phyloP scores from a whole-genome alignment of 208 protist genomes.

The Herpetomonas samuelpessoai region DNA sequence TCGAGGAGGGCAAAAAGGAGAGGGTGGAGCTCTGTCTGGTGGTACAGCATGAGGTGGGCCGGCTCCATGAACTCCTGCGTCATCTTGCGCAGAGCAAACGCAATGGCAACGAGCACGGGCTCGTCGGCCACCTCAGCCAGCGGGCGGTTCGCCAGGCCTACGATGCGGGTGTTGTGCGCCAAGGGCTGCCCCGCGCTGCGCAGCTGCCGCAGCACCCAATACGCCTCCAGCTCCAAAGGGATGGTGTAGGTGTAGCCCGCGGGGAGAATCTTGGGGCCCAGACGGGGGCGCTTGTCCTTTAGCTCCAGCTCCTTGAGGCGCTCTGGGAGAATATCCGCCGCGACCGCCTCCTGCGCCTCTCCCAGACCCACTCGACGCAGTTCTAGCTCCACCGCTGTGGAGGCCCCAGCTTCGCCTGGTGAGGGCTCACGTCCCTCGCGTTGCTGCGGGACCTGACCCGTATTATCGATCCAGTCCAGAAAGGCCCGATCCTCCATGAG shows the following conservation, averaged over 20 bases:
- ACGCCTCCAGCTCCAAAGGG: slow-evolving; percentile 60
- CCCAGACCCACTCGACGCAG: slow-evolving; percentile 63
- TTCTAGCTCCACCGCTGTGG: slow-evolving; percentile 59
- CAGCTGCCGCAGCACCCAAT: slow-evolving; percentile 82
- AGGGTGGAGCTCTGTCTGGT: slow-evolving; percentile 72
- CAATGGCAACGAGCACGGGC: slow-evolving; percentile 61
- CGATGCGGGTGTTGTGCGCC: slow-evolving; percentile 75
- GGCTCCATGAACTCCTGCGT: slow-evolving; percentile 70
- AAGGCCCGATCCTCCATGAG: slow-evolving; percentile 39
- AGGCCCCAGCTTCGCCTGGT: slow-evolving; percentile 4
- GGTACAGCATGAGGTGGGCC: slow-evolving; percentile 78
- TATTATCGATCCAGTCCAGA: slow-evolving; percentile 64
- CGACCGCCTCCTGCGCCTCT: slow-evolving; percentile 28
- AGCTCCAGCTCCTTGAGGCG: slow-evolving; percentile 46
- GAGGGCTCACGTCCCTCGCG: not conserved
- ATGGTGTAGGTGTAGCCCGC: slow-evolving; percentile 56
- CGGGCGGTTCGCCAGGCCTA: slow-evolving; percentile 47
- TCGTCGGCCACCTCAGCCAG: slow-evolving; percentile 53
- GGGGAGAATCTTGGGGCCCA: slow-evolving; percentile 41
- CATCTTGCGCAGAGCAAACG: slow-evolving; percentile 73
- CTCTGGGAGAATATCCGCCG: slow-evolving; percentile 58
- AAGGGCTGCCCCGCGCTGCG: slow-evolving; percentile 67
- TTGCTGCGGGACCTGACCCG: not conserved
- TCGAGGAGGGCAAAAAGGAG: slow-evolving; percentile 67
- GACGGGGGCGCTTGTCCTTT: slow-evolving; percentile 27